A percentile compares a stretch with the other conserved stretches of the same genome.
Evolutionary conservation across 2,329 filamentous ascomycete genomes (phyloP).

Genomic region (Penicillium paneum): DNA sequence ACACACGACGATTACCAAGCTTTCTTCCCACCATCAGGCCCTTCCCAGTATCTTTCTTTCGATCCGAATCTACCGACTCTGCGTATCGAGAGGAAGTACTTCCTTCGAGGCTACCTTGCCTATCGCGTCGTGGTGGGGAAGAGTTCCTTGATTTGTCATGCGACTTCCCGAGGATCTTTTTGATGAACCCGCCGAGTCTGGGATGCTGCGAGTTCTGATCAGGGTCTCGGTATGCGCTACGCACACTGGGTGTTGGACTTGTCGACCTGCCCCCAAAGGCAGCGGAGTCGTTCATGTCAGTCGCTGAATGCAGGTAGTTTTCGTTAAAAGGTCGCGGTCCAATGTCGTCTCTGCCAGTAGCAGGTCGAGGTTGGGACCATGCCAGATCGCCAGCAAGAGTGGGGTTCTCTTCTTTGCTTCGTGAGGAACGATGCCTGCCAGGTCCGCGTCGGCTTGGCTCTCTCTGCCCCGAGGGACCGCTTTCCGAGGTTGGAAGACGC

Average conservation of each 20-base stretch:
- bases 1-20: conserved; percentile 33
- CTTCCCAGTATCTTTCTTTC: conserved; percentile 38
- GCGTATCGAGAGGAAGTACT: conserved; percentile 19
- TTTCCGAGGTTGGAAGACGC: conserved; percentile 57
- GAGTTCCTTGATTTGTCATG: conserved; percentile 30
- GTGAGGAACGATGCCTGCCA: conserved; percentile 47
- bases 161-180: conserved; percentile 20
- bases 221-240: conserved; percentile 56
- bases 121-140: conserved; percentile 31
- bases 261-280: conserved; percentile 62
- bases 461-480: conserved; percentile 42
- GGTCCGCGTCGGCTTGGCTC: conserved; percentile 52
- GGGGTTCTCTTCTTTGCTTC: conserved; percentile 59
- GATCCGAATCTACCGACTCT: conserved; percentile 36
- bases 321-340: conserved; percentile 55
- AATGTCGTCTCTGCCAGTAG: conserved; percentile 70
- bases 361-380: conserved; percentile 63
- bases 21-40: conserved; percentile 34
- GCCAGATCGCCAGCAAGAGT: conserved; percentile 36
- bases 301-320: conserved; percentile 37
- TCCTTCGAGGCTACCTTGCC: conserved; percentile 39
- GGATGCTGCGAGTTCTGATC: conserved; percentile 36
- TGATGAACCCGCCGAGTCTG: conserved; percentile 4
- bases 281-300: conserved; percentile 51
- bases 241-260: conserved; percentile 76